A percentile compares a stretch with the other conserved stretches of the same genome.
Conservation (phyloP, 192 early-diverging fungal genomes). For the Entomortierella parvispora region DNA sequence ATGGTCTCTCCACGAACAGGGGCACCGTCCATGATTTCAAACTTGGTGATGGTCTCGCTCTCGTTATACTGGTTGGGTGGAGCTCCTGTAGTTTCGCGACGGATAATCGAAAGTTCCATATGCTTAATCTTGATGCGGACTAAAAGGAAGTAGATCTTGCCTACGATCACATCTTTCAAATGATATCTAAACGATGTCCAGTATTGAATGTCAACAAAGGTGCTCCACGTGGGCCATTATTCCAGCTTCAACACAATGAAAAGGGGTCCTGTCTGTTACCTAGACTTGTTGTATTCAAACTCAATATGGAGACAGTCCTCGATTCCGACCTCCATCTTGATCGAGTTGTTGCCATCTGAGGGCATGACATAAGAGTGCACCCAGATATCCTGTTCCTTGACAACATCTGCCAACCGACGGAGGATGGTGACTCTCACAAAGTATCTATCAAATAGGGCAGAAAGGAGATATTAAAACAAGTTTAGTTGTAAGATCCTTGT, state of each 20-base stretch:
- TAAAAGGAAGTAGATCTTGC: slow-evolving; percentile 98
- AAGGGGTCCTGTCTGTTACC: slow-evolving; percentile 57
- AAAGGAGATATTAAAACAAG: no score
- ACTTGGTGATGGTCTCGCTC: slow-evolving; percentile 98
- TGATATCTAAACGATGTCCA: slow-evolving; percentile 90
- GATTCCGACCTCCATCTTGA: slow-evolving; percentile 99
- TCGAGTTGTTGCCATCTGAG: slow-evolving; percentile 90
- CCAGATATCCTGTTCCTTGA: slow-evolving; percentile 96
- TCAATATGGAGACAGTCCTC: slow-evolving; percentile 99
- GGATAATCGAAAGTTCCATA: slow-evolving; percentile 99
- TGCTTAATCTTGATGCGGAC: slow-evolving; percentile 99
- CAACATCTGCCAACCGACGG: slow-evolving; percentile 87
- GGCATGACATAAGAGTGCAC: slow-evolving; percentile 98
- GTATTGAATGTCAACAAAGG: no score
- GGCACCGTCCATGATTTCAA: slow-evolving; percentile 99
- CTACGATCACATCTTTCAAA: slow-evolving; percentile 98
- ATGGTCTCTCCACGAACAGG: slow-evolving; percentile 97
- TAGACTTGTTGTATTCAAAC: slow-evolving; percentile 99
- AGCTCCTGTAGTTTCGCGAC: slow-evolving; percentile 95
- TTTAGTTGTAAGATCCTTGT: no score
- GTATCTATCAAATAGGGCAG: slow-evolving; percentile 65
- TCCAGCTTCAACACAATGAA: no score
- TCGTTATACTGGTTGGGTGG: slow-evolving; percentile 99
- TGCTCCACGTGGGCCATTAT: no score
- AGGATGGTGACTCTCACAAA: slow-evolving; percentile 94